Evolutionary conservation across 2,329 filamentous ascomycete species (phyloP).

Genomic region (Sporothrix pseudoabietina): DNA sequence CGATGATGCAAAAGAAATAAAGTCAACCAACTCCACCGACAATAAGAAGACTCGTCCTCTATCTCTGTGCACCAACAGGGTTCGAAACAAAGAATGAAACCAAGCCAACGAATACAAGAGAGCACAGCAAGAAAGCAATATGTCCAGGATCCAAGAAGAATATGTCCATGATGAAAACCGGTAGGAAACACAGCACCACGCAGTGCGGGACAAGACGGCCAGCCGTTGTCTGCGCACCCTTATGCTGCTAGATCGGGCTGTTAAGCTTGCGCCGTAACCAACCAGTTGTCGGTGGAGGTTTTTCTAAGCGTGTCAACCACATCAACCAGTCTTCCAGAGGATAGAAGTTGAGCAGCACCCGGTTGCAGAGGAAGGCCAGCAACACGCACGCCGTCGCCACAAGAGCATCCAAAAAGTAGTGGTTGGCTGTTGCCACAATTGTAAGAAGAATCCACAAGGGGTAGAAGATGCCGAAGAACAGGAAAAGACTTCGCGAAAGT

Average conservation of each 20-base stretch:
- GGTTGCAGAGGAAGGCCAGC: conserved; percentile 58
- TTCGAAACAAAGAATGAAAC: background rate
- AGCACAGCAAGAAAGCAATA: background rate
- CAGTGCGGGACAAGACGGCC: background rate
- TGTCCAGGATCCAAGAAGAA: background rate
- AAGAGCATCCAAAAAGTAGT: conserved; percentile 66
- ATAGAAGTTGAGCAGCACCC: conserved; percentile 53
- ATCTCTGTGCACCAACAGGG: background rate
- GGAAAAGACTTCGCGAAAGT: conserved; percentile 29
- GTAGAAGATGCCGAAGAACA: conserved; percentile 52
- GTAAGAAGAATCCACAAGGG: conserved; percentile 56
- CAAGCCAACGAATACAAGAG: background rate
- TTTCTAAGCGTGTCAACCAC: conserved; percentile 63
- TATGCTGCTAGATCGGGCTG: conserved; percentile 6
- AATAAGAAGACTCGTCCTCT: background rate
- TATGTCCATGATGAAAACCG: background rate
- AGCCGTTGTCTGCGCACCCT: background rate
- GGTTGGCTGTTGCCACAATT: conserved; percentile 65
- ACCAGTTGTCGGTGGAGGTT: conserved; percentile 58
- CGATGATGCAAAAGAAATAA: background rate
- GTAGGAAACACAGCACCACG: background rate
- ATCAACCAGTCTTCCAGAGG: conserved; percentile 63
- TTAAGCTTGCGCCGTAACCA: conserved; percentile 24
- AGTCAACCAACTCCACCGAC: background rate
- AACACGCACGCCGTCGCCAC: conserved; percentile 64